Evolutionary conservation across 805 yeast genomes (phyloP), one percentile per base, ranked within the genome.

Genomic region (Maudiozyma serrabonitensis): DNA sequence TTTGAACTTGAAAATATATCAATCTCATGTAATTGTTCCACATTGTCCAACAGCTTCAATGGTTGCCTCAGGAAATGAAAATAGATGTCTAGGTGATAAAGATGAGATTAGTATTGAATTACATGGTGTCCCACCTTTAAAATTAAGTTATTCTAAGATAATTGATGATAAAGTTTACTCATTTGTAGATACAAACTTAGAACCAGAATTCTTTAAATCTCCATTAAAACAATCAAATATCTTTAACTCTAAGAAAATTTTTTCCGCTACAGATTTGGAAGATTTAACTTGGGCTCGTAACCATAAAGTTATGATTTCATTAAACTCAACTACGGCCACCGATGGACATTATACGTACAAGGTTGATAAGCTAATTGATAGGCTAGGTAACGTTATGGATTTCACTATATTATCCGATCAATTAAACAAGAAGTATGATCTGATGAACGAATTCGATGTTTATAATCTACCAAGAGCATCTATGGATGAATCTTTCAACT

Each of bases 91-190:
- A 35, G 87, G 83, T 32, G 79, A 74, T 16, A 46, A 63, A 3
- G 86, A 80, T 54, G 67, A 74, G 21, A 66, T 82, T 1, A 66
- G 67, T 13, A 72, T 91, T 32, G 70, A 75, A 1, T 76, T 82
- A 1, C 66, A 71, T 18, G 97, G 98, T 47, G 85, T 88, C 1
- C 82, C 91, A 0, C 98, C 99, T 0, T 65, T 85, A 50, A 76
- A 75, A 21, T 67, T 85, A 35, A 69, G 72, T 41, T 83, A 82
- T 59, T 75, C 74, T 43, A 80, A 79, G 52, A 56, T 70, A 15
- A 62, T 75, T 21, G 67, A 69, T 50, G 70, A 62, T 26, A 58
- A 68, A 23, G 46, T 48, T 9, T 54, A 56, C 26, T 49, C 56
- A 1, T 63, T 50, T 46, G 60, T 59, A n/a, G 76, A 75, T 47